Evolutionary conservation across 1,139 yeast genomes (phyloP).

Genomic region (Yamadazyma diospyri): DNA sequence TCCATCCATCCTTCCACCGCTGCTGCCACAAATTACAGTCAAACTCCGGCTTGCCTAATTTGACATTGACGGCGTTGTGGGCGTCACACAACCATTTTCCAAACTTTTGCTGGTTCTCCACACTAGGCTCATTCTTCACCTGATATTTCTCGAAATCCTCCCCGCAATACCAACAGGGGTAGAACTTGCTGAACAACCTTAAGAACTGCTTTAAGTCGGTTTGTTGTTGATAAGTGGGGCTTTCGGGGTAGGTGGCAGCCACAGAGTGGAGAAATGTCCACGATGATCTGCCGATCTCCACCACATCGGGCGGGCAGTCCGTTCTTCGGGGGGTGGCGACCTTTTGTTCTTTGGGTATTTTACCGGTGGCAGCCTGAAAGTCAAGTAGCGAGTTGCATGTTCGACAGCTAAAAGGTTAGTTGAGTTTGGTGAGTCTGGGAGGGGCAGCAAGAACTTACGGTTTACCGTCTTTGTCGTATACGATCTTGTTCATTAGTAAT

Average conservation of each 20-base stretch:
- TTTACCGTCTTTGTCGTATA: slow-evolving; percentile 84
- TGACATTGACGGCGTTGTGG: slow-evolving; percentile 83
- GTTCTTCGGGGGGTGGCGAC: slow-evolving; percentile 20
- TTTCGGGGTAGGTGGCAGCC: slow-evolving; percentile 84
- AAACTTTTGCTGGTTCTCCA: slow-evolving; percentile 68
- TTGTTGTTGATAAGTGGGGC: slow-evolving; percentile 61
- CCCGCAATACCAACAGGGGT: slow-evolving; percentile 96
- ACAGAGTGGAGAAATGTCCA: slow-evolving; percentile 92
- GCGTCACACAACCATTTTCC: slow-evolving; percentile 95
- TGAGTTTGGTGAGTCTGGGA: not conserved
- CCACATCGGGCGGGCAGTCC: slow-evolving; percentile 88
- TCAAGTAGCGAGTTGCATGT: slow-evolving; percentile 77
- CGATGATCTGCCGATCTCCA: slow-evolving; percentile 73
- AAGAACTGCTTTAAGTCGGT: slow-evolving; percentile 69
- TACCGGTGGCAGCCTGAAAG: slow-evolving; percentile 59
- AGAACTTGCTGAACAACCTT: slow-evolving; percentile 68
- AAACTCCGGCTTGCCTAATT: slow-evolving; percentile 79
- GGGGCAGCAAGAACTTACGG: slow-evolving; percentile 74
- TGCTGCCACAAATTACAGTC: slow-evolving; percentile 89
- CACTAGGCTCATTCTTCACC: slow-evolving; percentile 58
- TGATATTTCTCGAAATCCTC: slow-evolving; percentile 73
- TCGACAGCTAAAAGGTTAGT: slow-evolving; percentile 53
- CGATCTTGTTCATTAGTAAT: slow-evolving; percentile 43
- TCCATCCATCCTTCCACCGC: slow-evolving; percentile 65
- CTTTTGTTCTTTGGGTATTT: slow-evolving; percentile 13